A percentile compares a stretch with the other conserved stretches of the same genome.
Evolutionary conservation across 208 protist species (phyloP).

Genomic region (Trypanosoma cruzi): DNA sequence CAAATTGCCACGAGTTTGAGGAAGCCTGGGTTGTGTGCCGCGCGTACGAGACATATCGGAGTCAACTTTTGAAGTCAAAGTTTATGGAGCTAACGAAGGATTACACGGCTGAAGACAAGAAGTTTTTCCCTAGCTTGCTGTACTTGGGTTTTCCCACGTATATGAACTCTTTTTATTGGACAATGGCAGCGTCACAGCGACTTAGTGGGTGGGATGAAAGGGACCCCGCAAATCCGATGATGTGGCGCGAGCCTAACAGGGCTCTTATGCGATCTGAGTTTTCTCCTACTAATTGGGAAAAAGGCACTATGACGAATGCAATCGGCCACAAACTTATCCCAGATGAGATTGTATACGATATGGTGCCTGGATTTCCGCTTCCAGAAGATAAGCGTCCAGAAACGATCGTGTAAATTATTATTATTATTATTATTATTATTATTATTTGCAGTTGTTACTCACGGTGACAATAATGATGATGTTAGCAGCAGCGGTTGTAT

Average conservation of each 20-base stretch:
- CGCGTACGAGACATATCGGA: conserved; percentile 85
- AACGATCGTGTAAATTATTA: conserved; percentile 24
- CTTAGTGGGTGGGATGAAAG: conserved; percentile 91
- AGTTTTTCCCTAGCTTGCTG: conserved; percentile 89
- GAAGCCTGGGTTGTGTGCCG: conserved; percentile 90
- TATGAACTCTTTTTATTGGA: conserved; percentile 87
- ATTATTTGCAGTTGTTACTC: too few species aligned
- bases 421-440: too few species aligned
- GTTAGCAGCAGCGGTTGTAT: too few species aligned
- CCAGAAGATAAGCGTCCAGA: conserved; percentile 86
- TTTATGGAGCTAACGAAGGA: conserved; percentile 92
- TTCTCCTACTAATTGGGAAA: conserved; percentile 90
- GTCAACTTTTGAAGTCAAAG: conserved; percentile 89
- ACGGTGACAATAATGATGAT: not conserved
- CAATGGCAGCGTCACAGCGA: conserved; percentile 77
- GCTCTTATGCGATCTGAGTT: conserved; percentile 91
- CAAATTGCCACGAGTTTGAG: conserved; percentile 91
- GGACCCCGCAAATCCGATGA: conserved; percentile 85
- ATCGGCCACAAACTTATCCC: conserved; percentile 86
- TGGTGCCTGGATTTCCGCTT: conserved; percentile 89
- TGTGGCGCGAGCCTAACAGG: conserved; percentile 89
- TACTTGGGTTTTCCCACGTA: conserved; percentile 83
- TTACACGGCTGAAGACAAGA: conserved; percentile 90
- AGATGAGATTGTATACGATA: conserved; percentile 85
- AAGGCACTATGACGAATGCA: conserved; percentile 82